Percentiles rank a stretch among this genome's conserved stretches.
Evolutionary conservation across 306 rosid species (phyloP).

Genomic region (Prunus mira): DNA sequence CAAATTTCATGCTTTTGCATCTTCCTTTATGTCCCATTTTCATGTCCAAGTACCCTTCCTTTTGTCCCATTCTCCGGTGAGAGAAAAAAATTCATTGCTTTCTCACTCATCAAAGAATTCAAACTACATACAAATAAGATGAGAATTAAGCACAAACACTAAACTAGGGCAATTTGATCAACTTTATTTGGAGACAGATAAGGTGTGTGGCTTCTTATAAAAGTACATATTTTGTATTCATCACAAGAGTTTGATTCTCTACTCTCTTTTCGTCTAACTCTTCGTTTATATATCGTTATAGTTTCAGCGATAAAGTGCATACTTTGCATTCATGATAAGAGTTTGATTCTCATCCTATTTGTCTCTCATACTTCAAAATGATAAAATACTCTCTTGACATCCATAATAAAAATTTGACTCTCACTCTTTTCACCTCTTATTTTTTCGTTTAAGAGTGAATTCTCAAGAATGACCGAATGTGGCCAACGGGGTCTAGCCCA

Average conservation of each 20-base stretch:
- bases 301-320: background rate
- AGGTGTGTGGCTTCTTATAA: no score
- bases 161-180: background rate
- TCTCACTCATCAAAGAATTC: conserved; percentile 7
- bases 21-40: conserved; percentile 26
- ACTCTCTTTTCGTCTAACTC: no score
- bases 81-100: conserved; percentile 9
- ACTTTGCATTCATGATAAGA: background rate
- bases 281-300: background rate
- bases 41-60: conserved; percentile 18
- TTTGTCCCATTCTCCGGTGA: conserved; percentile 12
- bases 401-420: no score
- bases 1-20: conserved; percentile 22
- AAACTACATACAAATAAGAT: background rate
- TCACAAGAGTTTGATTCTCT: no score
- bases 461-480: no score
- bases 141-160: background rate
- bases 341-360: background rate
- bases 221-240: no score
- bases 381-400: no score
- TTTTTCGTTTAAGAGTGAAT: no score
- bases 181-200: background rate
- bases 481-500: no score
- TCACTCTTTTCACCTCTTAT: no score
- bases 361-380: background rate